Conservation (phyloP, 371 early-diverging fungal species). For the Mucor lusitanicus region DNA sequence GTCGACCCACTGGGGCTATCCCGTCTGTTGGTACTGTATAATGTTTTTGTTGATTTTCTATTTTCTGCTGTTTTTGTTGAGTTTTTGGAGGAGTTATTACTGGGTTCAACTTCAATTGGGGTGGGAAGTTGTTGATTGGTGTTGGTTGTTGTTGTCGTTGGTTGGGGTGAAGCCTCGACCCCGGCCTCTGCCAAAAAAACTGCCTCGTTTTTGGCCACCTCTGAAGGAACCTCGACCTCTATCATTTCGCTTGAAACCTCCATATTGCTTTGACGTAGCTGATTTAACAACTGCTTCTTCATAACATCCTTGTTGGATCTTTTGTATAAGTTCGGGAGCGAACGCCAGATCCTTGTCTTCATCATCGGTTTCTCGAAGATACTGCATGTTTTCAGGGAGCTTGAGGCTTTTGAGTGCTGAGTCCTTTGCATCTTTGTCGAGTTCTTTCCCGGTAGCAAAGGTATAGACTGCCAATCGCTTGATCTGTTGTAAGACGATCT, state of each 20-base stretch:
- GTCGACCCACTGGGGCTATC: neutral
- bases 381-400: constrained; percentile 14
- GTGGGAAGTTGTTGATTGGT: neutral
- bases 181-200: neutral
- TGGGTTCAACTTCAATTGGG: too few species aligned
- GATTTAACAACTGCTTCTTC: constrained; percentile 1
- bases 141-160: neutral
- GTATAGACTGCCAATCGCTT: too few species aligned
- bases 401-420: constrained; percentile 6
- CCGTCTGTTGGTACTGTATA: too few species aligned
- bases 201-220: neutral
- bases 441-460: neutral
- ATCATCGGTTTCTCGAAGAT: constrained; percentile 14
- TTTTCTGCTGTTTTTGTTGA: constrained; percentile 5
- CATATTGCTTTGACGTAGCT: neutral
- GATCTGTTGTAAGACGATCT: too few species aligned
- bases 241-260: constrained; percentile 6
- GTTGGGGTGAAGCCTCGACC: neutral
- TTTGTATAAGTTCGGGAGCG: neutral
- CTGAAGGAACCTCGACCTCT: neutral
- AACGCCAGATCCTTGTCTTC: constrained; percentile 1
- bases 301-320: constrained; percentile 4
- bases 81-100: neutral
- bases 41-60: too few species aligned
- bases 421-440: constrained; percentile 12